Base-by-base conservation (phyloP, 768 basidiomycete genomes). In the Boletus tomentosulus region DNA sequence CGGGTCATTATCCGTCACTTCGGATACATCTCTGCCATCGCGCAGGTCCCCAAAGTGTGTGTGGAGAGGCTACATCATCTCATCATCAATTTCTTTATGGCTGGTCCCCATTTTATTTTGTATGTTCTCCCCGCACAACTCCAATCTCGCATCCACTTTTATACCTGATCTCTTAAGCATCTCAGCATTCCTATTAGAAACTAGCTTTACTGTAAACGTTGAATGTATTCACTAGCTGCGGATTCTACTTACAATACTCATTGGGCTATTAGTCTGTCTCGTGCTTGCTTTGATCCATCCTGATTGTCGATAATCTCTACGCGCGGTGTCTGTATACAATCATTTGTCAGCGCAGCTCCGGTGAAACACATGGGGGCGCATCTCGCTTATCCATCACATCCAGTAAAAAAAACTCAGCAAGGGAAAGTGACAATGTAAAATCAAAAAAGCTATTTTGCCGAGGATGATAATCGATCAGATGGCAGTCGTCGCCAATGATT, bases 101-200 rank as follows among this genome's bases (percentile, higher is more conserved):
- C 64, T 33, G 65, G 65, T 50, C 60, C 65, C 60, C 38, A 31
- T 41, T 46, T 55, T 37, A 22, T 46, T 51, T 39, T 49, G 25
- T 22, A 27, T 15, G 13, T 51, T 31, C 25, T 19, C n/a, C 44
- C 10, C 5, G 54, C 59, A 65, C 57, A 42, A 35, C 37, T 46
- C 47, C 41, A 35, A 54, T 19, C 43, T 22, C 53, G 51, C 65
- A 67, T 57, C 47, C 55, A 54, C 34, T 48, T 46, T 50, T 56
- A 67, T 65, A 66, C 60, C 65, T 62, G 51, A 57, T 48, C 60
- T 50, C 41, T 51, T 39, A 25, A 48, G 41, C 63, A 60, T 60
- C 56, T 56, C 56, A 46, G 56, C 65, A 66, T 65, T 49, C 53
- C 48, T 59, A 66, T 35, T 65, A 68, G 66, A 66, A 58, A 55